Evolutionary conservation across 2,329 filamentous ascomycete species (phyloP), one percentile per base, ranked within the genome.

Genomic region (Exophiala mesophila): DNA sequence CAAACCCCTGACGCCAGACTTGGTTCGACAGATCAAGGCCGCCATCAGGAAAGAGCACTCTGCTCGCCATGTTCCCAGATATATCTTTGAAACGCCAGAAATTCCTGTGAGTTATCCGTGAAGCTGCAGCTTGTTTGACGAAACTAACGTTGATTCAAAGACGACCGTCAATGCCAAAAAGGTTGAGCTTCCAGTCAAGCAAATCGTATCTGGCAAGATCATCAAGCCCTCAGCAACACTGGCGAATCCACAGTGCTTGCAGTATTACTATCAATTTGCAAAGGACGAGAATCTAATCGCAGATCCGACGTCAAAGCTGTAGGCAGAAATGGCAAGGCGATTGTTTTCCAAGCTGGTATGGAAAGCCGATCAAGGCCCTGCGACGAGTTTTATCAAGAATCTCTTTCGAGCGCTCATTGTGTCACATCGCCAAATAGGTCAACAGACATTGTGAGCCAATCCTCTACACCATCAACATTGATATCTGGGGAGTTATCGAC

Each of bases 111-210:
- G 37, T 3, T 16, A 16, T 28, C 8, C 24, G n/a, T 28, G 8
- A 8, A 28, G n/a, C 24, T n/a, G 24, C n/a, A 13, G 28, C 28
- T 30, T 30, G n/a, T n/a, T n/a, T n/a, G n/a, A n/a, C n/a, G n/a
- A n/a, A n/a, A n/a, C n/a, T n/a, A n/a, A n/a, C n/a, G 18, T 35
- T 19, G 12, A 6, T 33, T n/a, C n/a, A 87, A 35, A 88, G 80
- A 84, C 80, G 0, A 92, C 86, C 0, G 80, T 92, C 49, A 92
- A 90, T 58, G 63, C 85, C 33, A 92, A 92, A 62, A 90, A 92
- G 63, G 85, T 92, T 2, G 87, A 92, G 59, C 55, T 92, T 36
- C 85, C 85, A 0, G 83, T 92, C 19, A 92, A 92, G 66, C 82
- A 85, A 58, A 90, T 92, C 49, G 80, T 92, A 0, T 86, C 77